Conservation (phyloP, 805 yeast species). For the Starmerella ratchasimensis region DNA sequence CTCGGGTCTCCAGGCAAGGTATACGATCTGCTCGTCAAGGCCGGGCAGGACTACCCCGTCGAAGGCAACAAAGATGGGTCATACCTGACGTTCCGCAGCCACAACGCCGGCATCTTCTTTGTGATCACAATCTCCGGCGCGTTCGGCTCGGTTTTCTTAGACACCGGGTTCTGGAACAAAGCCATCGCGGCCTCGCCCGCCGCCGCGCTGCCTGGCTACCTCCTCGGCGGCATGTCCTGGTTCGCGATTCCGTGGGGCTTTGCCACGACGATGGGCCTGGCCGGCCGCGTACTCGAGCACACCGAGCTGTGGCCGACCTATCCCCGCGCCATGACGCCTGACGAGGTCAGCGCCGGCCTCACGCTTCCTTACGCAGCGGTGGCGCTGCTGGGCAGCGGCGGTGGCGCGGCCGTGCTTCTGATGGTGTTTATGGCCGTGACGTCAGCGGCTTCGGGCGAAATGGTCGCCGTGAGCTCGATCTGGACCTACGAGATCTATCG, state of each 20-base stretch:
- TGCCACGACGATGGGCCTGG: slow-evolving; percentile 79
- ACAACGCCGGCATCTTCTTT: slow-evolving; percentile 76
- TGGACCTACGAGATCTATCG: slow-evolving; percentile 78
- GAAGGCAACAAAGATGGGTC: slow-evolving; percentile 76
- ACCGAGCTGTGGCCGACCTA: slow-evolving; percentile 67
- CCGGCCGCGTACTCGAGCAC: slow-evolving; percentile 58
- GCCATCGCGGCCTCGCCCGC: slow-evolving; percentile 77
- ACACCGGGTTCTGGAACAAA: slow-evolving; percentile 79
- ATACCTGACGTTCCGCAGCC: slow-evolving; percentile 75
- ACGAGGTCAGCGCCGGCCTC: slow-evolving; percentile 68
- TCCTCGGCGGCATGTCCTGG: slow-evolving; percentile 83
- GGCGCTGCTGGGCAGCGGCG: slow-evolving; percentile 74
- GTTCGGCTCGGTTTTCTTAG: slow-evolving; percentile 77
- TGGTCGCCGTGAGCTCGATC: slow-evolving; percentile 75
- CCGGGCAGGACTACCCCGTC: slow-evolving; percentile 48
- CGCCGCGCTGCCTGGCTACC: slow-evolving; percentile 76
- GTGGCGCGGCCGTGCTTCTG: slow-evolving; percentile 69
- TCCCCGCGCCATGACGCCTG: slow-evolving; percentile 50
- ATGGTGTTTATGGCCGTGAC: slow-evolving; percentile 86
- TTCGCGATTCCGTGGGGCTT: slow-evolving; percentile 75
- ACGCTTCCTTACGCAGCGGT: slow-evolving; percentile 57
- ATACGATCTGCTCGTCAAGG: slow-evolving; percentile 53
- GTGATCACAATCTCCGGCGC: slow-evolving; percentile 81
- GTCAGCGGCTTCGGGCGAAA: slow-evolving; percentile 82
- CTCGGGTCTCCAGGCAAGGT: slow-evolving; percentile 76